Conservation (phyloP, 2,329 filamentous ascomycete species). For the Trichoderma atroviride region DNA sequence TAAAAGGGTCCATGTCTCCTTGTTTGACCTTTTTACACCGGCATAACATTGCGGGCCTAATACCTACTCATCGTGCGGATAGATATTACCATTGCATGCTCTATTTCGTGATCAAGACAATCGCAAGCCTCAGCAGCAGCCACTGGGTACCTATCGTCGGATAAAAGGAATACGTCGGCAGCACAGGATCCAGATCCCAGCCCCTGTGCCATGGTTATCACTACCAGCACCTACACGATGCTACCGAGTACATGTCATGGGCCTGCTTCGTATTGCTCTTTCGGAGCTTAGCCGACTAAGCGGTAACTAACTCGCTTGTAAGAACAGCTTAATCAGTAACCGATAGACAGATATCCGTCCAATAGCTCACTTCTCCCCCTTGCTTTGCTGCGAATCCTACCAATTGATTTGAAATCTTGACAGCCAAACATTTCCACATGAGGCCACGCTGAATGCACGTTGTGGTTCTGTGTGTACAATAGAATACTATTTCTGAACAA, state of each 20-base stretch:
- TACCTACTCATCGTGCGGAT: neutral
- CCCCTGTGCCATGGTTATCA: neutral
- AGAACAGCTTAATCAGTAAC: neutral
- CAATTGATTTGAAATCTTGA: neutral
- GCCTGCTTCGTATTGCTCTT: neutral
- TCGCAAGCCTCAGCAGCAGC: neutral
- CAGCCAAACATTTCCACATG: slow-evolving; percentile 4
- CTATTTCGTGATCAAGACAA: neutral
- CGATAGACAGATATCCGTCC: neutral
- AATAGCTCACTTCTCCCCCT: slow-evolving; percentile 1
- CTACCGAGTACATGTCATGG: too few relatives aligned
- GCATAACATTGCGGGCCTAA: neutral
- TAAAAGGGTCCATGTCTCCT: neutral
- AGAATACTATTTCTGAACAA: neutral
- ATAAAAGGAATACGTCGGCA: neutral
- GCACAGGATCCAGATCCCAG: slow-evolving; percentile 1
- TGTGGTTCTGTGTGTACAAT: neutral
- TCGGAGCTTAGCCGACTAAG: neutral
- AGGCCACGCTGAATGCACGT: neutral
- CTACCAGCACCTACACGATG: too few relatives aligned
- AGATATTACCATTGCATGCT: neutral
- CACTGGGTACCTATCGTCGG: neutral
- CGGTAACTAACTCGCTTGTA: neutral
- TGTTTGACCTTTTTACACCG: neutral
- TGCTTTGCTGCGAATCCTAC: neutral